Evolutionary conservation across 208 protist species (phyloP), one percentile per base, ranked within the genome.

Genomic region (Phytomonas sp.): DNA sequence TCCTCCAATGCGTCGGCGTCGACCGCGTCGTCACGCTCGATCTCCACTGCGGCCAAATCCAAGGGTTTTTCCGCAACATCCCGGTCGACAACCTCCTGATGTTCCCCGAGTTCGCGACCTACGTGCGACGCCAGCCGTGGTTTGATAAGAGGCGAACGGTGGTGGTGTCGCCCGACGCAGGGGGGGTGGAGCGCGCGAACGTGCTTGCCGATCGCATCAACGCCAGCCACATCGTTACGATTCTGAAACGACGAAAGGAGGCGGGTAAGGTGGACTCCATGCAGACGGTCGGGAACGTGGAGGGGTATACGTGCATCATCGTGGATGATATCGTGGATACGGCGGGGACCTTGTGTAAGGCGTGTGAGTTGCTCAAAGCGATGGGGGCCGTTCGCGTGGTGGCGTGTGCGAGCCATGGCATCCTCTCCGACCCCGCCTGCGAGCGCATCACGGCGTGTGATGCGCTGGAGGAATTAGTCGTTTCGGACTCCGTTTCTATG

Each of bases 321-420:
- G 82, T 98, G 29, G 98, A 99, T 66, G 98, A 99, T 77, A 99
- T 99, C 84, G 90, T 97, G 56, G 98, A 99, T 76, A 99, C 98
- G 9, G 96, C 88, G 2, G 95, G 96, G 33, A 98, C 97, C 15
- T 88, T 99, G 28, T 89, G 77, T 76, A 97, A 95, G 69, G 96
- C 96, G 30, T 93, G 87, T 60, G 81, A 92, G 40, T 69, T 96
- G 56, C 79, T 96, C 29, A 92, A 88, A 71, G 87, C 92, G 56
- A 95, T 94, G 89, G 92, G 92, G 5, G 98, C 98, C 4, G 78
- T 77, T 32, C 83, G 85, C 56, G 90, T 99, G 1, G 95, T 98
- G 70, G 97, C 97, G 13, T 95, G 90, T 59, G 89, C 93, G 7
- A 98, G 93, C 33, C 98, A 99, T 82, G 95, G 93, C 66, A 92